Base-by-base conservation (phyloP, 2,329 filamentous ascomycete genomes). In the Graphiopsis chlorocephala region DNA sequence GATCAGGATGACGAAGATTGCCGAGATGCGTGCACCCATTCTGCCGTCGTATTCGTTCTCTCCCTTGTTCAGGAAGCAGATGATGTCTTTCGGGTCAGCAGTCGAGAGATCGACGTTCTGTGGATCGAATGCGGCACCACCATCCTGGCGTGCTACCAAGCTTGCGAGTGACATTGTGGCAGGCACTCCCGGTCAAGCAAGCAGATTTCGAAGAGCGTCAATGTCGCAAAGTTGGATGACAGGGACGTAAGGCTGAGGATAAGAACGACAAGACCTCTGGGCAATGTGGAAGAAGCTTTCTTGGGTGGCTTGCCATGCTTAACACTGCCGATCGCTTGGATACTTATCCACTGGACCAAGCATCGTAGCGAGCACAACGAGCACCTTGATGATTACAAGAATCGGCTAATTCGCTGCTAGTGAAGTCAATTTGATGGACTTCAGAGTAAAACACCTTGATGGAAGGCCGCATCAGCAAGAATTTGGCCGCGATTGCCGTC, bases 11-110 rank as follows among this genome's bases (percentile, higher is more conserved):
- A 82, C 80, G 67, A 82, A 82, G 61, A 82, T 70, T 25, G 81
- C 72, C 26, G 71, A 82, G 70, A 80, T 75, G 3, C 79, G 78
- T 1, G 76, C 77, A 10, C 80, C 80, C 1, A 82, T 67, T 4
- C 74, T 77, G 25, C 85, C 85, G 68, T 86, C 78, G 69, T 86
- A 87, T 23, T 86, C 81, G 68, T 86, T 86, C 0, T 70, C 73
- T 2, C 73, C 75, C 2, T 71, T 64, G 12, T 78, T 74, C 20
- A 86, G 70, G 71, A 81, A 85, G 72, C 85, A 87, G 69, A 85
- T 76, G 52, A 87, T 17, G 7, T 62, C 48, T 23, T n/a, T 38
- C 17, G 73, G 2, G 80, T 72, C 3, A 70, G 70, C 1, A 77
- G 75, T 45, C 68, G 82, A 79, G n/a, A 64, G 52, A 25, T 64